A percentile compares a stretch with the other conserved stretches of the same genome.
phyloP scores from a whole-genome alignment of 768 basidiomycete genomes.

The Podaxis sp. region DNA sequence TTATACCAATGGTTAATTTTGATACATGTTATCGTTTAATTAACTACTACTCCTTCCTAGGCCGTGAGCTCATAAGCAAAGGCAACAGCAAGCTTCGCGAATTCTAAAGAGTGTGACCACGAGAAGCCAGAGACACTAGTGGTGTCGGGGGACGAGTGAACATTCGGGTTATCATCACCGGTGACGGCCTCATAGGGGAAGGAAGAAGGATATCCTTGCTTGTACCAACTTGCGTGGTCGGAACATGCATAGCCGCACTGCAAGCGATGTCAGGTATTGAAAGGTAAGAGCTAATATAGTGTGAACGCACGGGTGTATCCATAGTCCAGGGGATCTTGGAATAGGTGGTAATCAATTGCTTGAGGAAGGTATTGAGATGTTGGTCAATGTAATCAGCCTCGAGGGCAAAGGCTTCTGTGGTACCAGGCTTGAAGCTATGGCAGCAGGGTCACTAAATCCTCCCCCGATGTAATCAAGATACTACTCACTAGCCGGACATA shows the following conservation, averaged over 20 bases:
- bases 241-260: slow-evolving; percentile 40
- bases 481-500: slow-evolving; percentile 32
- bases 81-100: slow-evolving; percentile 55
- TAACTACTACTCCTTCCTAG: slow-evolving; percentile 8
- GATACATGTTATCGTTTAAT: background rate
- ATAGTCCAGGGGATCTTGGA: slow-evolving; percentile 32
- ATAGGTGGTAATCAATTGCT: slow-evolving; percentile 30
- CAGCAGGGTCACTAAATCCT: background rate
- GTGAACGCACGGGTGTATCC: slow-evolving; percentile 29
- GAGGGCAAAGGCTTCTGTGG: slow-evolving; percentile 35
- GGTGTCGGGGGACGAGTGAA: slow-evolving; percentile 41
- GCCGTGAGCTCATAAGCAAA: slow-evolving; percentile 49
- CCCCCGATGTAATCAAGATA: background rate
- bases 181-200: slow-evolving; percentile 42
- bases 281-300: background rate
- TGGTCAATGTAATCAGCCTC: slow-evolving; percentile 35
- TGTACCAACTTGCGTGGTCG: slow-evolving; percentile 44
- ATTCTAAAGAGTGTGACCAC: slow-evolving; percentile 50
- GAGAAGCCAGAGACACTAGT: slow-evolving; percentile 43
- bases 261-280: background rate
- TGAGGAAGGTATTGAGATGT: slow-evolving; percentile 42
- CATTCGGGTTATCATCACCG: slow-evolving; percentile 37
- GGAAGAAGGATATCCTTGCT: slow-evolving; percentile 33
- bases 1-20: background rate
- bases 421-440: slow-evolving; percentile 42